Conservation (phyloP, 2,329 filamentous ascomycete species). For the Sarocladiaceae sp. region DNA sequence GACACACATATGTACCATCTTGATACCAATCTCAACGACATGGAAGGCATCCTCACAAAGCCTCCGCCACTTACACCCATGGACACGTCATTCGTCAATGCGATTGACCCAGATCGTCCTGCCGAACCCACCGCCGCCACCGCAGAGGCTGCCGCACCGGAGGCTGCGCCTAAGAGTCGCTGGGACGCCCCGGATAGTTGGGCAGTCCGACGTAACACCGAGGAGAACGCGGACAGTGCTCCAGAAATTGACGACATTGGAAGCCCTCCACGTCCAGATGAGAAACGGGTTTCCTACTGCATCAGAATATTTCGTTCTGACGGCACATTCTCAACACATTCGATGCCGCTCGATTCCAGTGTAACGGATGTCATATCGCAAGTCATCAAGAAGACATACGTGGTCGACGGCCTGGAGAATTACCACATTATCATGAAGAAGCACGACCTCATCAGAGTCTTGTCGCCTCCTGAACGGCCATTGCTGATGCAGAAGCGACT, state of each 20-base stretch:
- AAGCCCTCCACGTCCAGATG: constrained; percentile 64
- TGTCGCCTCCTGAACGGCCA: constrained; percentile 74
- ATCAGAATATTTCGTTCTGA: constrained; percentile 94
- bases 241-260: constrained; percentile 66
- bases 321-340: constrained; percentile 89
- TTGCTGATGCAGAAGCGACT: constrained; percentile 88
- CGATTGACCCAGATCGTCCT: constrained; percentile 37
- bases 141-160: neutral
- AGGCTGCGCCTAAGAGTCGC: constrained; percentile 44
- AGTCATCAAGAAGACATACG: constrained; percentile 89
- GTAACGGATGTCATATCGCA: constrained; percentile 85
- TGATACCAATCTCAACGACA: constrained; percentile 83
- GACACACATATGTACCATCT: constrained; percentile 66
- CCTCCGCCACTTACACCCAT: constrained; percentile 69
- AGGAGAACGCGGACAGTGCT: constrained; percentile 54
- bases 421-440: constrained; percentile 96
- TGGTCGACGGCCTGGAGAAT: constrained; percentile 85
- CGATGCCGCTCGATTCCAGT: constrained; percentile 76
- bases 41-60: constrained; percentile 84
- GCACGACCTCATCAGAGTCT: constrained; percentile 80
- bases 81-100: constrained; percentile 48
- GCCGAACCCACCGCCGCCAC: constrained; percentile 26
- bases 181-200: constrained; percentile 98
- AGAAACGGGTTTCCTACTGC: constrained; percentile 76
- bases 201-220: constrained; percentile 74